A percentile compares a stretch with the other conserved stretches of the same genome.
Conservation (phyloP, 139 green algal genomes). For the Chlamydomonas sp. region DNA sequence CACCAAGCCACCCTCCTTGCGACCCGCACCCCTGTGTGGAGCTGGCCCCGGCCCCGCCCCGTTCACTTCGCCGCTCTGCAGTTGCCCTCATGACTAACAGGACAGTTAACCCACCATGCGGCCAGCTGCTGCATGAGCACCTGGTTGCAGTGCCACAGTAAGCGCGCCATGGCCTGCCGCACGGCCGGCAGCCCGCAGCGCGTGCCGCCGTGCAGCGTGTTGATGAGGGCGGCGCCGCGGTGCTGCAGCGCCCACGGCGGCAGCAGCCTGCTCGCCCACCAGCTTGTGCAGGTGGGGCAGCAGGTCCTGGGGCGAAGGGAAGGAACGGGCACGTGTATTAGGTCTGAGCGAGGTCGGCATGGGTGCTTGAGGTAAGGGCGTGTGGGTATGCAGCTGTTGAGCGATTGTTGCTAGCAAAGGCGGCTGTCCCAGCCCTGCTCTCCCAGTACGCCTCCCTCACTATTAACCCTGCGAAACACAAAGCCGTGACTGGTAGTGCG, state of each 20-base stretch:
- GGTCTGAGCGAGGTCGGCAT: neutral
- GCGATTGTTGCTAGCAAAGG: too few relatives aligned
- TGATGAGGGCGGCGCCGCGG: slow-evolving; percentile 64
- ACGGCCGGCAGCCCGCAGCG: slow-evolving; percentile 77
- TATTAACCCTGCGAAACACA: too few relatives aligned
- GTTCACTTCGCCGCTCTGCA: too few relatives aligned
- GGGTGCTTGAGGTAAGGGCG: neutral
- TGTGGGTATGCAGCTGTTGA: neutral
- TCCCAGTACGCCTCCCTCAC: too few relatives aligned
- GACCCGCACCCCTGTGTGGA: too few relatives aligned
- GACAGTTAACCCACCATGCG: slow-evolving; percentile 65
- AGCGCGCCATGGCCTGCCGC: slow-evolving; percentile 70
- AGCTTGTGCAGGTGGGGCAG: slow-evolving; percentile 76
- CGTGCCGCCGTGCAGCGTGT: slow-evolving; percentile 55
- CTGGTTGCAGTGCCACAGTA: slow-evolving; percentile 92
- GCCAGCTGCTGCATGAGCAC: slow-evolving; percentile 87
- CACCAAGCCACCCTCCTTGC: too few relatives aligned
- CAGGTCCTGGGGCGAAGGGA: slow-evolving; percentile 57
- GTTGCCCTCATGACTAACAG: too few relatives aligned
- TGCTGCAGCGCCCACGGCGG: neutral
- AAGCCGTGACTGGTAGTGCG: too few relatives aligned
- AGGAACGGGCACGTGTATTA: neutral
- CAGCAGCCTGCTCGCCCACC: slow-evolving; percentile 22
- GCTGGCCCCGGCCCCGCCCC: too few relatives aligned
- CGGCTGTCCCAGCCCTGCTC: too few relatives aligned